Evolutionary conservation across 257 asterid species (phyloP), one percentile per base, ranked within the genome.

Genomic region (Avicennia marina): DNA sequence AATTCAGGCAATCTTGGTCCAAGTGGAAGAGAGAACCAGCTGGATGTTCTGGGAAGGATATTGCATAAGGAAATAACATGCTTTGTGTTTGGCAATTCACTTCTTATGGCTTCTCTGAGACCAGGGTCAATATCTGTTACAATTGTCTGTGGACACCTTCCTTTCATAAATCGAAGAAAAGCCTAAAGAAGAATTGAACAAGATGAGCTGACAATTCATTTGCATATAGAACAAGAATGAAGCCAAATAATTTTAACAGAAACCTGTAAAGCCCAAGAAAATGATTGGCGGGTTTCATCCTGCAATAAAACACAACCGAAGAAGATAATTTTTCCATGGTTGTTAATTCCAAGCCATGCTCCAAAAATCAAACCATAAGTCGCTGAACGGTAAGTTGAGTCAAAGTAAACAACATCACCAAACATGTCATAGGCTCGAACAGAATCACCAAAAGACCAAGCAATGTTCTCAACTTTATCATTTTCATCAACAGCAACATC

Each of bases 341-440:
- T 79, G 80, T 73, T 72, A 26, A 85, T 79, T 27, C 94, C 94
- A 44, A 85, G 38, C 83, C 79, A 85, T n/a, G 77, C 85, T 58
- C 83, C 87, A 36, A 81, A 69, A 54, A 68, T 60, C 80, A 79
- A 65, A 47, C 79, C 78, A 20, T 79, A 77, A 15, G 66, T 60
- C 67, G 73, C 62, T 11, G 78, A 77, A 65, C 70, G 75, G 69
- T 77, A 79, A 2, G 83, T 67, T 5, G 79, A 69, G 67, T 84
- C 90, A 57, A 84, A 84, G 69, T 72, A 74, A 21, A 84, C 78
- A 58, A 79, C 90, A 55, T 81, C 90, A 4, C 94, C 90, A 56
- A 79, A 84, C 67, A 62, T 40, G 56, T 71, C 70, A 27, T 75
- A 84, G 20, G 80, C 80, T 31, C 72, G 72, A 43, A 81, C 57